Evolutionary conservation across 2,329 filamentous ascomycete species (phyloP).

Genomic region (Parascedosporium putredinis): DNA sequence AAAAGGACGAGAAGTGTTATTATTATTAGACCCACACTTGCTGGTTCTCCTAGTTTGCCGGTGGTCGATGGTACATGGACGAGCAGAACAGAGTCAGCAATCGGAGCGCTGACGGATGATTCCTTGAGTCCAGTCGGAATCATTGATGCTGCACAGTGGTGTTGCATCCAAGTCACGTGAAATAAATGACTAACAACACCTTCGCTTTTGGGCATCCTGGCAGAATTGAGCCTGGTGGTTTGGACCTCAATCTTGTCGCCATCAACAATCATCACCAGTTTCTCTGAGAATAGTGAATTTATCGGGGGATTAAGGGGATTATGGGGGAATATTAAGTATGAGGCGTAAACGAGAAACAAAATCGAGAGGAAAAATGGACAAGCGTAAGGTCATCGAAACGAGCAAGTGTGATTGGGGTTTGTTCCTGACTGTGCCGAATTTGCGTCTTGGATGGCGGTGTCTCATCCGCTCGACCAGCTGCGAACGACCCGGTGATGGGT

Average conservation of each 20-base stretch:
- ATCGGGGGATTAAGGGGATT: background rate
- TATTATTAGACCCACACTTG: too few relatives aligned
- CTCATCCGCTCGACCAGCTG: slow-evolving; percentile 3
- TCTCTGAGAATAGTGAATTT: background rate
- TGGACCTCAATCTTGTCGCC: background rate
- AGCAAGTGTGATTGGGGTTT: background rate
- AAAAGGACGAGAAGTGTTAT: too few relatives aligned
- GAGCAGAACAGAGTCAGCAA: too few relatives aligned
- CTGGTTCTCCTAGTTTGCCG: too few relatives aligned
- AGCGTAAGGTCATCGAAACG: background rate
- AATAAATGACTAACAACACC: too few relatives aligned
- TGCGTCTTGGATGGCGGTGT: background rate
- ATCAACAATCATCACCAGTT: background rate
- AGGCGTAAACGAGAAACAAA: background rate
- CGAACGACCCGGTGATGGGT: slow-evolving; percentile 1
- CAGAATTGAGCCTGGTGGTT: too few relatives aligned
- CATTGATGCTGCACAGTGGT: too few relatives aligned
- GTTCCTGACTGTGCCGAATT: background rate
- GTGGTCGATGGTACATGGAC: too few relatives aligned
- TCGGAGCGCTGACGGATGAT: too few relatives aligned
- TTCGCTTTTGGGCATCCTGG: too few relatives aligned
- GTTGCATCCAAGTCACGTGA: background rate
- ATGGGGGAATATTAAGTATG: background rate
- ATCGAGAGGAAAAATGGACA: background rate
- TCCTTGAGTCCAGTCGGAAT: too few relatives aligned